phyloP scores from a whole-genome alignment of 2,329 filamentous ascomycete genomes.

The Colletotrichum neosansevieriae region DNA sequence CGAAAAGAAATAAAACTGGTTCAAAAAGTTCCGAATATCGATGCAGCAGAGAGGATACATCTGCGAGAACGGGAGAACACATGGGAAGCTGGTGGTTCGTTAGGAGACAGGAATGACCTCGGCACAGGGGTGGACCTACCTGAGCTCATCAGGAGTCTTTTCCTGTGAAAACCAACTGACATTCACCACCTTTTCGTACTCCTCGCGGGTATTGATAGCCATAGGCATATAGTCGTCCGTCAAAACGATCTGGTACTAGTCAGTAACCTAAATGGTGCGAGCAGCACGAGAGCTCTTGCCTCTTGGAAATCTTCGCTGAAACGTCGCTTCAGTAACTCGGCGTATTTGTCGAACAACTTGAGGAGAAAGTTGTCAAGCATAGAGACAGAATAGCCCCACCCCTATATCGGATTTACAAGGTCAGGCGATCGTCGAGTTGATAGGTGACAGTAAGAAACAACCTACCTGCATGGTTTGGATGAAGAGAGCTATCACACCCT shows the following conservation, averaged over 20 bases:
- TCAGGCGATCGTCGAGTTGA: not conserved
- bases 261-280: conserved; percentile 30
- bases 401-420: conserved; percentile 59
- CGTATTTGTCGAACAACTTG: conserved; percentile 93
- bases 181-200: conserved; percentile 95
- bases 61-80: conserved; percentile 95
- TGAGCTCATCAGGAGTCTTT: conserved; percentile 79
- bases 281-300: conserved; percentile 55
- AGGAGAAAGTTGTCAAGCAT: conserved; percentile 87
- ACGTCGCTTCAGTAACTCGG: conserved; percentile 86
- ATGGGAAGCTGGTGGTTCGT: conserved; percentile 78
- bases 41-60: conserved; percentile 99
- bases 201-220: conserved; percentile 89
- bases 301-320: conserved; percentile 98
- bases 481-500: conserved; percentile 91
- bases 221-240: conserved; percentile 99
- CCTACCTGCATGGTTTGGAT: conserved; percentile 97
- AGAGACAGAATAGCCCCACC: conserved; percentile 89
- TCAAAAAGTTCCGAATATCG: conserved; percentile 96
- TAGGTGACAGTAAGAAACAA: conserved; percentile 8
- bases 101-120: not conserved
- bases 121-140: conserved; percentile 56
- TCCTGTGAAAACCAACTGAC: conserved; percentile 97
- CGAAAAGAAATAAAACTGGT: conserved; percentile 98
- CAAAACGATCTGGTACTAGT: conserved; percentile 70